phyloP scores from a whole-genome alignment of 148 eudicot species.

The Fallopia convolvulus region DNA sequence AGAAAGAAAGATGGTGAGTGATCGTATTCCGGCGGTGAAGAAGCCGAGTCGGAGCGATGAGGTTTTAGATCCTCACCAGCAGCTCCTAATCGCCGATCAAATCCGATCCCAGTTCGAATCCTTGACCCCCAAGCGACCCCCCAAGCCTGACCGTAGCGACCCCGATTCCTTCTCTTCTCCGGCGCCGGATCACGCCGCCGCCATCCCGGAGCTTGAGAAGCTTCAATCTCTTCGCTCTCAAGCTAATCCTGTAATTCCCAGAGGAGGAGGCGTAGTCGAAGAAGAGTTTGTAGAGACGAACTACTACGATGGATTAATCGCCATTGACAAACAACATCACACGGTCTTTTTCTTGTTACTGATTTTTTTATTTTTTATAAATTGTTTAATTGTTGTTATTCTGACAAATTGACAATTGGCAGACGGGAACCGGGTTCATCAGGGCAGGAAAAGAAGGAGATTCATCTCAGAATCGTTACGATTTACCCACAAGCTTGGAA shows the following conservation, averaged over 20 bases:
- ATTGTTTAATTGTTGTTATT: not conserved
- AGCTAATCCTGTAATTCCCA: constrained; percentile 16
- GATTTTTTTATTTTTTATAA: not conserved
- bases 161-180: constrained; percentile 29
- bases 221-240: constrained; percentile 40
- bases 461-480: constrained; percentile 17
- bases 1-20: constrained; percentile 14
- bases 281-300: constrained; percentile 67
- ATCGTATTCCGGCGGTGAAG: constrained; percentile 16
- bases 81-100: constrained; percentile 32
- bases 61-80: constrained; percentile 37
- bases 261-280: constrained; percentile 6
- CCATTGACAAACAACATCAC: constrained; percentile 64
- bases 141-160: constrained; percentile 61
- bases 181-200: constrained; percentile 3
- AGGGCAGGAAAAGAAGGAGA: constrained; percentile 22
- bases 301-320: constrained; percentile 46
- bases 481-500: constrained; percentile 10
- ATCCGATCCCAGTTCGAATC: constrained; percentile 43
- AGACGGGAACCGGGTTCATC: constrained; percentile 75
- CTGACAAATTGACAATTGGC: not conserved
- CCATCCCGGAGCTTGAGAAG: constrained; percentile 50
- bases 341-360: constrained; percentile 25
- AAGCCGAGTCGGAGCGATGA: constrained; percentile 83
- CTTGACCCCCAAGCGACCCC: constrained; percentile 40